Conservation (phyloP, 768 basidiomycete genomes). For the Suillus weaverae region DNA sequence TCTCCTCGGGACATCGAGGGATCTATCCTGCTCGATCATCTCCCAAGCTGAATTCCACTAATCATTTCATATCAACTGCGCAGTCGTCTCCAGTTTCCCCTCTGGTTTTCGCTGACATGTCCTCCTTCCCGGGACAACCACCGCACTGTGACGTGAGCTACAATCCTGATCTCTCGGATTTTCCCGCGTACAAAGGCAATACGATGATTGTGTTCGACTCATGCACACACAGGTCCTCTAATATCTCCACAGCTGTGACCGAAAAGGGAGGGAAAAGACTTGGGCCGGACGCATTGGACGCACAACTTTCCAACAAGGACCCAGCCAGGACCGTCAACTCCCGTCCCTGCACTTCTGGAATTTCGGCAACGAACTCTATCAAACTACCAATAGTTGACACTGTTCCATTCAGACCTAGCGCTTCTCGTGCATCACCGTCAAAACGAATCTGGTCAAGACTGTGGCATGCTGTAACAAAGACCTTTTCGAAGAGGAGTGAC, state of each 20-base stretch:
- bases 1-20: slow-evolving; percentile 15
- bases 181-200: not conserved
- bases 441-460: slow-evolving; percentile 5
- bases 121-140: not conserved
- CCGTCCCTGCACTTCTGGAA: not conserved
- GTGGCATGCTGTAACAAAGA: slow-evolving; percentile 9
- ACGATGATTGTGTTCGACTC: not conserved
- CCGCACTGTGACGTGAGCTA: not conserved
- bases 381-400: not conserved
- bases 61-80: slow-evolving; percentile 5
- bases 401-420: slow-evolving; percentile 4
- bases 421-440: not conserved
- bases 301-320: not conserved
- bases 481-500: slow-evolving; percentile 15
- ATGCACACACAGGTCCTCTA: not conserved
- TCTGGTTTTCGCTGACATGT: slow-evolving; percentile 3
- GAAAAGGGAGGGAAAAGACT: not conserved
- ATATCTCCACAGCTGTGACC: not conserved
- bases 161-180: slow-evolving; percentile 5
- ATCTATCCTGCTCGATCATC: slow-evolving; percentile 19
- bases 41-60: slow-evolving; percentile 7
- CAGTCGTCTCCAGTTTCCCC: slow-evolving; percentile 10
- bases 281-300: not conserved
- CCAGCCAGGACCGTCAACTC: not conserved
- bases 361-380: not conserved